Evolutionary conservation across 2,329 filamentous ascomycete species (phyloP).

Genomic region (Trichoderma atroviride): DNA sequence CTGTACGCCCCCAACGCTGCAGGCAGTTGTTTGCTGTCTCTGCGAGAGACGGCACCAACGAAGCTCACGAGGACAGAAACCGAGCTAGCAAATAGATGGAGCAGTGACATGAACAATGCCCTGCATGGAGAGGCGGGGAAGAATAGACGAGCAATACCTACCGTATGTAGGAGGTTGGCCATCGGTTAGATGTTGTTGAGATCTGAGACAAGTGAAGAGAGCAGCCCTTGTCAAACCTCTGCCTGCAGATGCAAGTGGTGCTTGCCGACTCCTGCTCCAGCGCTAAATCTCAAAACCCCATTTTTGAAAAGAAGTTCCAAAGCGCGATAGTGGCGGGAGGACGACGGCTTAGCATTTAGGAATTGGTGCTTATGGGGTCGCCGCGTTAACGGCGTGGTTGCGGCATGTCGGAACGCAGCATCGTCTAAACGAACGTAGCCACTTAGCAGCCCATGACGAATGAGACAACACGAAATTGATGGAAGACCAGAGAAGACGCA

Average conservation of each 20-base stretch:
- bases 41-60: constrained; percentile 5
- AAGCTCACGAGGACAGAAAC: constrained; percentile 21
- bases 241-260: neutral
- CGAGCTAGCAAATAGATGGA: constrained; percentile 9
- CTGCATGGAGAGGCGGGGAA: constrained; percentile 16
- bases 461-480: neutral
- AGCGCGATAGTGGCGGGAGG: constrained; percentile 14
- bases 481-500: neutral
- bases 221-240: neutral
- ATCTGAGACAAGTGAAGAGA: neutral
- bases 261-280: neutral
- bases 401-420: constrained; percentile 16
- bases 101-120: neutral
- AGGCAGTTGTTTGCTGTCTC: neutral
- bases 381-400: constrained; percentile 16
- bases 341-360: neutral
- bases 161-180: constrained; percentile 1
- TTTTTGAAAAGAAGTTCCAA: neutral
- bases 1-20: neutral
- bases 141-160: neutral
- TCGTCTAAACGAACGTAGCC: constrained; percentile 3
- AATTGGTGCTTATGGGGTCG: constrained; percentile 11
- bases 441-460: constrained; percentile 13
- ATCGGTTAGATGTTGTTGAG: constrained; percentile 6
- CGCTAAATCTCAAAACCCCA: neutral